phyloP scores from a whole-genome alignment of 768 basidiomycete species.

The Rhodocollybia butyracea region DNA sequence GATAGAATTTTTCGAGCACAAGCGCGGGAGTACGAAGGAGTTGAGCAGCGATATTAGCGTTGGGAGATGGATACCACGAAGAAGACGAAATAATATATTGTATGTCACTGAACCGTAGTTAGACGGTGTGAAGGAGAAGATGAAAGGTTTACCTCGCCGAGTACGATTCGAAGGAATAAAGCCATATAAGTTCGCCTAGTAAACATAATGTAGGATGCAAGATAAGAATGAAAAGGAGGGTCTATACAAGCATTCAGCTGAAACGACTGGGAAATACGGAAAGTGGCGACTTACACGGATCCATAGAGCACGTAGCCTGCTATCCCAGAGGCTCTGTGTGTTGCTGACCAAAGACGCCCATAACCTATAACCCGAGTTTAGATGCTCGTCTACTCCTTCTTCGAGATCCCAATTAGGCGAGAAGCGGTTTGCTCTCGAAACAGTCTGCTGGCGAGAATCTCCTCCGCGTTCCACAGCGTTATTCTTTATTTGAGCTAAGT shows the following conservation, averaged over 20 bases:
- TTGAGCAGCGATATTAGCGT: not conserved
- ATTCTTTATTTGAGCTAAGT: too few relatives aligned
- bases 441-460: too few relatives aligned
- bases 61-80: not conserved
- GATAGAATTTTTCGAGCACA: not conserved
- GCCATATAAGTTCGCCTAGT: not conserved
- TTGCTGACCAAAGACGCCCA: not conserved
- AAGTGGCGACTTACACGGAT: not conserved
- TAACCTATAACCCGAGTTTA: not conserved
- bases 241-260: not conserved
- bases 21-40: too few relatives aligned
- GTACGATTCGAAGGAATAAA: not conserved
- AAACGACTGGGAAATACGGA: not conserved
- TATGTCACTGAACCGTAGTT: not conserved
- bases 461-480: too few relatives aligned
- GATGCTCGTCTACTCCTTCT: not conserved
- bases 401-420: too few relatives aligned
- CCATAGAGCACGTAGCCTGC: not conserved
- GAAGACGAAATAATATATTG: not conserved
- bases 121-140: not conserved
- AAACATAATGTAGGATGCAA: not conserved
- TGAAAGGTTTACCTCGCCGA: not conserved
- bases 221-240: not conserved
- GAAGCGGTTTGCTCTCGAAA: too few relatives aligned
- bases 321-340: not conserved